These are phyloP conservation scores for Ambrosiella beaveri DNA, from an alignment of 2,329 filamentous ascomycete genomes.

Conservation along the genomic window DNA sequence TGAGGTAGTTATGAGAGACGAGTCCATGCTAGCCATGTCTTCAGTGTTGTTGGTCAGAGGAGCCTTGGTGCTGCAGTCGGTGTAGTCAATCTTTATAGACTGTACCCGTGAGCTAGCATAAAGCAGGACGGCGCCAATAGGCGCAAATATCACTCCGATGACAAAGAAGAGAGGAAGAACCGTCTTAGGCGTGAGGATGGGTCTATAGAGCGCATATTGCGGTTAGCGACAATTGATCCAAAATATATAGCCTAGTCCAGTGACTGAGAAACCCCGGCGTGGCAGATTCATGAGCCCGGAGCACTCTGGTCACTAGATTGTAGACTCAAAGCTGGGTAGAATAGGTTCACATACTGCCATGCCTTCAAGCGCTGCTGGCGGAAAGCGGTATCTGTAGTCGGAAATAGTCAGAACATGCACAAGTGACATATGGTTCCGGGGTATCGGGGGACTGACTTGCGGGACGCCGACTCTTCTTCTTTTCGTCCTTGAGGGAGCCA, in stretches of 20 bases:
- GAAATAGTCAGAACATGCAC: not conserved
- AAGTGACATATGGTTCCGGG: not conserved
- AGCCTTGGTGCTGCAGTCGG: conserved; percentile 48
- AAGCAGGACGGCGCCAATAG: conserved; percentile 72
- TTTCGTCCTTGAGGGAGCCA: conserved; percentile 42
- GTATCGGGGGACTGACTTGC: conserved; percentile 47
- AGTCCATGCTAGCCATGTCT: conserved; percentile 34
- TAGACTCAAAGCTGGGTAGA: not conserved
- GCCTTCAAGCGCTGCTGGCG: conserved; percentile 93
- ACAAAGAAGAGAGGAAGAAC: conserved; percentile 81
- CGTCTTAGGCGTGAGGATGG: conserved; percentile 88
- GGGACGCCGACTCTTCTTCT: conserved; percentile 80
- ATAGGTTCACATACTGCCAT: conserved; percentile 60
- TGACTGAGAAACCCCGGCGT: too few relatives aligned
- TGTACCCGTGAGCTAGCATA: conserved; percentile 77
- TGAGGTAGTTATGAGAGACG: conserved; percentile 41
- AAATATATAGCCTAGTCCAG: too few relatives aligned
- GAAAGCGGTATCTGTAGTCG: conserved; percentile 68
- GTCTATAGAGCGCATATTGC: conserved; percentile 33
- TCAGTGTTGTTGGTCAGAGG: conserved; percentile 21
- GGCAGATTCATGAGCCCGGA: not conserved
- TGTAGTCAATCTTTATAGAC: conserved; percentile 84
- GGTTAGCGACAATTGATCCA: not conserved
- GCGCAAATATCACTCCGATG: conserved; percentile 81
- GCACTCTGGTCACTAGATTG: not conserved